Evolutionary conservation across 116 monocot species (phyloP), one percentile per base, ranked within the genome.

Genomic region (Posidonia oceanica): DNA sequence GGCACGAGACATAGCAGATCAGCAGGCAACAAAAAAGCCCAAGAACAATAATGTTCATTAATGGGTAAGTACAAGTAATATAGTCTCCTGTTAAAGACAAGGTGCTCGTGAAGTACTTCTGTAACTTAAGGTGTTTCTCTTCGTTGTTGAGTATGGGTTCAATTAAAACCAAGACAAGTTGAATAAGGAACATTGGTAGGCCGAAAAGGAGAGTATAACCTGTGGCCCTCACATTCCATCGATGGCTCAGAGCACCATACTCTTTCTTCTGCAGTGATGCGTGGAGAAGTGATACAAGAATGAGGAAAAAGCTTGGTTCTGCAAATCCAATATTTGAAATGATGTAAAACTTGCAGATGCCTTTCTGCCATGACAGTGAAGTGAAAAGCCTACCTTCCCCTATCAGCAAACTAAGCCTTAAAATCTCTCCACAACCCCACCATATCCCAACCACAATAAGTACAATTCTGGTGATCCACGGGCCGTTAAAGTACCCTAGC

Each of bases 271-370:
- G 76, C 89, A 83, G 59, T 37, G 97, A 87, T 3, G 97, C 83
- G 51, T 82, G 87, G 14, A 97, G 85, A 42, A 97, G 87, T 68
- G 83, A 87, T 1, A 82, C 76, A n/a, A 93, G 79, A 59, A 85
- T 81, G 23, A 99, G 79, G 55, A 90, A 84, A 61, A 99, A 75
- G 73, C 81, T 72, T 13, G 99, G 99, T 72, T 99, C 99, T 52
- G 99, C 83, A 83, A 99, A 88, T 18, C 99, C 99, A 7, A 93
- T 70, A 69, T 93, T 93, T 38, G 90, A 93, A 23, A 93, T 20
- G 63, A 99, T 79, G 82, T 99, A 99, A 54, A 85, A 81, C 72
- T 86, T 75, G 93, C 99, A 99, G 16, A 78, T 63, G 48, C 70
- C 74, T 68, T 78, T 78, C 67, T 88, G 93, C 91, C 82, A 93